Evolutionary conservation across 1,284 basidiomycete species (phyloP), one percentile per base, ranked within the genome.

Genomic region (Paramarasmius palmivorus): DNA sequence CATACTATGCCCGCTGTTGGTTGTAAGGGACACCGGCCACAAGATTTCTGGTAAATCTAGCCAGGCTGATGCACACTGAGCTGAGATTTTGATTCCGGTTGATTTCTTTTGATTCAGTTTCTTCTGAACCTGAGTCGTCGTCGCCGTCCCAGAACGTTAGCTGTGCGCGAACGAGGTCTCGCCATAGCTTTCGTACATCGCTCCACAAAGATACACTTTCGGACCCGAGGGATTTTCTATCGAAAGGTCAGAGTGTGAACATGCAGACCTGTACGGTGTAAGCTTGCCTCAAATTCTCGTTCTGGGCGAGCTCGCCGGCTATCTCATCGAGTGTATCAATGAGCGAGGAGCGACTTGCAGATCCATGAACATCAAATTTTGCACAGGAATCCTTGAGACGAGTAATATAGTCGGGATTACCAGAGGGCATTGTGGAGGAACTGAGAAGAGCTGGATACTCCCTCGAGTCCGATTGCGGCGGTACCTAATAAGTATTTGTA

Each of bases 21-120:
- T 91, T 92, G 19, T 65, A 61, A 12, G 82, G 75, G 22, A 83
- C 80, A 12, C 79, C 84, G 12, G 88, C 88, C 26, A 87, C 84
- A 12, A 92, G 70, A 65, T 92, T 92, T 56, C 90, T 79, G 4
- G 88, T 91, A 62, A 92, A 87, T 59, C 79, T 84, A 4, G 83
- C 83, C n/a, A 89, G 61, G 59, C 74, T 78, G 15, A 73, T 67
- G 48, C 75, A 74, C 2, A 84, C 66, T 0, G 58, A 54, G 44
- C 68, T 69, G 15, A 77, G 63, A 36, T 63, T 60, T 19, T 64
- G 53, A 54, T 68, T 69, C 49, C 63, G 51, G 48, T 63, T 57
- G 29, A 60, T 59, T 29, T 32, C 39, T 12, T n/a, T 46, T n/a
- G n/a, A 32, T 26, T 54, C 61, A 42, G 60, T 65, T 19, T 59